Evolutionary conservation across 768 basidiomycete species (phyloP), one percentile per base, ranked within the genome.

Genomic region (Suillus tomentosus): DNA sequence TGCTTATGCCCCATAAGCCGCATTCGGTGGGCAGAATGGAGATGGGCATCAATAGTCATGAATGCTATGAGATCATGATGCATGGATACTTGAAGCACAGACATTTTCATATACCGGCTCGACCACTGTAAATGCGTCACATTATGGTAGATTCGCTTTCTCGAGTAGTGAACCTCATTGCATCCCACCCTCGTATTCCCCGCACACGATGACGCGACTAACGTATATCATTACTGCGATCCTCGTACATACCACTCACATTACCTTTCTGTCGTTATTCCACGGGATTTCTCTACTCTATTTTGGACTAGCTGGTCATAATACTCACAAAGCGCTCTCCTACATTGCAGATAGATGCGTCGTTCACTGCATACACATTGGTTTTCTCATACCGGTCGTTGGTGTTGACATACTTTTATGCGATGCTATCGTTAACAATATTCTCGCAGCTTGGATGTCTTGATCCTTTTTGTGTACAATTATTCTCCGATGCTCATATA

Each of bases 11-110:
- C 40, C 62, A 17, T 60, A 62, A 19, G 42, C 64, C 13, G 40
- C 53, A 31, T 62, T 59, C 22, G 57, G 62, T 27, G 57, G 64
- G 11, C 65, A 66, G 59, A 62, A 66, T 34, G 24, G 50, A 31
- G 31, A 10, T 65, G 63, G 57, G 31, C 31, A 31, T 31, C 58
- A 17, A 56, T 13, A 37, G 31, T n/a, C 39, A 40, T 40, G 51
- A 61, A 14, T 53, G 63, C 8, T 31, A 54, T 48, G 58, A 62
- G 39, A 58, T 58, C 27, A 58, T 31, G 57, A 58, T 24, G 14
- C 22, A 24, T 24, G 37, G 15, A 36, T 17, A 54, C 17, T 27
- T 34, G 31, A 31, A 54, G 17, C 51, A 57, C 39, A 24, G 39
- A 57, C 37, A 24, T n/a, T 39, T 39, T 39, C 17, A 58, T 15